phyloP scores from a whole-genome alignment of 345 rosid genomes.

The Populus davidiana region DNA sequence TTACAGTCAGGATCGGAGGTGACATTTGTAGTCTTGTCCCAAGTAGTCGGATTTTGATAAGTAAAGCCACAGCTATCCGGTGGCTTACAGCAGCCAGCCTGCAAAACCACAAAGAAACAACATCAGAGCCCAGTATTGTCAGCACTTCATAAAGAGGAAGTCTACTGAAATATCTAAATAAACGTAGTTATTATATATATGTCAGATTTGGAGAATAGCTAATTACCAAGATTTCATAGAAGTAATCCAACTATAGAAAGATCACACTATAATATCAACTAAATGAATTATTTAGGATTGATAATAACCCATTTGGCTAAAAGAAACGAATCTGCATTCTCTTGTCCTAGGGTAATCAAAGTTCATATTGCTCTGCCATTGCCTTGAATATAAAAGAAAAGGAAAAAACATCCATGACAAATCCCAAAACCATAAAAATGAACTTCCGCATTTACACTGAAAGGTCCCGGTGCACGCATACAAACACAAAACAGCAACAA shows the following conservation, averaged over 20 bases:
- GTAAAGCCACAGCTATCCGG: conserved; percentile 61
- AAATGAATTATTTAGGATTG: not conserved
- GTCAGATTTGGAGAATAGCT: not conserved
- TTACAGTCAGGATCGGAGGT: conserved; percentile 55
- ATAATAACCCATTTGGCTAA: not conserved
- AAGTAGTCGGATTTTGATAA: conserved; percentile 53
- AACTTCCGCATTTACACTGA: not conserved
- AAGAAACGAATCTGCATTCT: not conserved
- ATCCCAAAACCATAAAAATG: not conserved
- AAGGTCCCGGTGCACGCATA: not conserved
- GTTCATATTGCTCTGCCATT: not conserved
- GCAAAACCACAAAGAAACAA: conserved; percentile 7
- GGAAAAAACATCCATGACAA: too few species aligned
- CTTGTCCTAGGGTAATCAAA: not conserved
- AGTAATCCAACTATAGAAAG: not conserved
- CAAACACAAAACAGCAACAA: not conserved
- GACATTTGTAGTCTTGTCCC: conserved; percentile 35
- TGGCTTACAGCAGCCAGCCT: conserved; percentile 97
- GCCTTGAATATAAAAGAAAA: too few species aligned
- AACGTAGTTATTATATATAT: too few species aligned
- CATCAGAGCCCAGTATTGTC: conserved; percentile 2
- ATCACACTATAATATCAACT: not conserved
- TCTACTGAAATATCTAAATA: not conserved
- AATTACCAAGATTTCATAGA: not conserved
- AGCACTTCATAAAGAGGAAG: not conserved